Conservation (phyloP, 2,329 filamentous ascomycete genomes). For the Trichoderma guizhouense region DNA sequence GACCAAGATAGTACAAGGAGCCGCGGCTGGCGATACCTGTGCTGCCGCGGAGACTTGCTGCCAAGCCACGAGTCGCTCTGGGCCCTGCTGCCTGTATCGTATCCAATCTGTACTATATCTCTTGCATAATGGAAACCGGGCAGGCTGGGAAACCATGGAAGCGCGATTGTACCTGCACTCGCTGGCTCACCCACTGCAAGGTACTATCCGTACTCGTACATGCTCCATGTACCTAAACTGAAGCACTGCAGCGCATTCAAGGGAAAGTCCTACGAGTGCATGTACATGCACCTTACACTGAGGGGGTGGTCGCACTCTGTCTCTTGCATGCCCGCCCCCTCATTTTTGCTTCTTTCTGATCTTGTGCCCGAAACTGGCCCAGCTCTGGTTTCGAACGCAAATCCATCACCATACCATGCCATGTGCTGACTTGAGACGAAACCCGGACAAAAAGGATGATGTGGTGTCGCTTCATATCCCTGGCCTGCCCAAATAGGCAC, state of each 20-base stretch:
- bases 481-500: slow-evolving; percentile 10
- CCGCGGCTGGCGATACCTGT: not conserved
- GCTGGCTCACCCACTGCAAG: not conserved
- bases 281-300: not conserved
- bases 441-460: not conserved
- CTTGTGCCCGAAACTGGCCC: slow-evolving; percentile 8
- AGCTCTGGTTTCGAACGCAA: not conserved
- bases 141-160: not conserved
- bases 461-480: not conserved
- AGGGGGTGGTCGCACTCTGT: not conserved
- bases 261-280: not conserved
- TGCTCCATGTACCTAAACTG: not conserved
- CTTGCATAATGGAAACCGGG: not conserved
- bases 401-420: not conserved
- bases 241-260: too few relatives aligned
- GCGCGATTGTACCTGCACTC: not conserved
- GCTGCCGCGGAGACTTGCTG: not conserved
- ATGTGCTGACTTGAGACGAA: slow-evolving; percentile 7
- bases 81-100: not conserved
- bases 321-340: slow-evolving; percentile 5
- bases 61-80: not conserved
- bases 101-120: not conserved
- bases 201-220: not conserved
- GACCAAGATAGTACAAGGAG: not conserved
- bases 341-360: slow-evolving; percentile 8